Conservation (phyloP, 768 basidiomycete genomes). For the Kwoniella heveanensis region DNA sequence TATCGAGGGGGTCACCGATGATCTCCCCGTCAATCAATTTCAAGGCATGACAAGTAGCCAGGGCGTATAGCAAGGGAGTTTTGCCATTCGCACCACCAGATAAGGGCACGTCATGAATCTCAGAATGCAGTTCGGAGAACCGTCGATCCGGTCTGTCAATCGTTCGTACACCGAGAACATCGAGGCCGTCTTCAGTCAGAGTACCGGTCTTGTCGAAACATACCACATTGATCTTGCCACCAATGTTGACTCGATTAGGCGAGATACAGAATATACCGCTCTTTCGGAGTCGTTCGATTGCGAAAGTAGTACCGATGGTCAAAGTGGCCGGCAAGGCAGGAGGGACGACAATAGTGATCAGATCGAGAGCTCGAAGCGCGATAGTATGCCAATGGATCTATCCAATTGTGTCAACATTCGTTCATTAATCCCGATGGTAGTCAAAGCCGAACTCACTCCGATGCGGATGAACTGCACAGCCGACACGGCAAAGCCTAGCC, state of each 20-base stretch:
- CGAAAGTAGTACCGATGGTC: slow-evolving; percentile 95
- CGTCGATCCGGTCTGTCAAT: slow-evolving; percentile 71
- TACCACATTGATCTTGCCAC: slow-evolving; percentile 92
- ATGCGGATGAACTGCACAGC: slow-evolving; percentile 89
- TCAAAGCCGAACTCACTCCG: slow-evolving; percentile 66
- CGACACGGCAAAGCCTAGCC: slow-evolving; percentile 85
- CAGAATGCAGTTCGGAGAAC: slow-evolving; percentile 87
- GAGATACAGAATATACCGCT: slow-evolving; percentile 93
- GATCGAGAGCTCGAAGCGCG: slow-evolving; percentile 83
- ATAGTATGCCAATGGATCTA: slow-evolving; percentile 90
- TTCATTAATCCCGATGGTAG: too few relatives aligned
- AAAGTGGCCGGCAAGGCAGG: slow-evolving; percentile 95
- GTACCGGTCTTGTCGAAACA: slow-evolving; percentile 99
- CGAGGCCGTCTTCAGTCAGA: slow-evolving; percentile 94
- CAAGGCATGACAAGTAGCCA: slow-evolving; percentile 94
- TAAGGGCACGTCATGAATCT: slow-evolving; percentile 79
- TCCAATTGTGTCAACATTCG: too few relatives aligned
- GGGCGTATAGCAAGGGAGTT: slow-evolving; percentile 83
- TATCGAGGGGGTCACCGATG: slow-evolving; percentile 95
- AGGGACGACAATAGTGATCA: slow-evolving; percentile 96
- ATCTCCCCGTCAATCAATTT: slow-evolving; percentile 82
- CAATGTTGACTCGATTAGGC: slow-evolving; percentile 90
- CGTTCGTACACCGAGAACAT: slow-evolving; percentile 89
- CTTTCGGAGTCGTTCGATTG: slow-evolving; percentile 82
- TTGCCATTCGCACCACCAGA: slow-evolving; percentile 65